These are phyloP conservation scores for Apiotrichum akiyoshidainum DNA, from an alignment of 1,284 basidiomycete genomes.

Conservation along the genomic window DNA sequence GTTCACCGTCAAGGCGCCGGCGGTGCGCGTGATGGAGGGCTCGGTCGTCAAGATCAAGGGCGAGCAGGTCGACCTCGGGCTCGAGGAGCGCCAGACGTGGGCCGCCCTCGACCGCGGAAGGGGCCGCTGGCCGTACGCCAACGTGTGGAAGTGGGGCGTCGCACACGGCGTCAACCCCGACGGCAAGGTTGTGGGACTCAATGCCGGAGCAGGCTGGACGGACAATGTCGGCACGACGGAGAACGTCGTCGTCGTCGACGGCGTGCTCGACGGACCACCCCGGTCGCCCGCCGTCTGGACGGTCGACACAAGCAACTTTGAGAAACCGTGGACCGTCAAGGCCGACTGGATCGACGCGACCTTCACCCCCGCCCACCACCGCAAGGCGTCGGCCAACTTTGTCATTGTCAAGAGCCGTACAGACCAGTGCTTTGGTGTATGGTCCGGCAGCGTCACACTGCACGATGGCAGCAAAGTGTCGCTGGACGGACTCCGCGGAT, in stretches of 20 bases:
- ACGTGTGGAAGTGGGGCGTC: conserved; percentile 9
- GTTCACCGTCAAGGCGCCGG: conserved; percentile 9
- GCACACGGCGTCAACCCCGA: conserved; percentile 1
- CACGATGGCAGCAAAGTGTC: conserved; percentile 1
- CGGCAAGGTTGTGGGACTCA: conserved; percentile 4
- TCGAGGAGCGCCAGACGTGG: background rate
- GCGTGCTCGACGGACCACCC: background rate
- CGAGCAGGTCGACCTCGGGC: background rate
- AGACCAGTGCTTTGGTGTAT: conserved; percentile 6
- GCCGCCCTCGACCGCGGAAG: conserved; percentile 11
- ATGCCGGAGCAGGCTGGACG: conserved; percentile 2
- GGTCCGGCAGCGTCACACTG: background rate
- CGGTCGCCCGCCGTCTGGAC: background rate
- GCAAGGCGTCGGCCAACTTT: background rate
- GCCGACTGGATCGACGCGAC: conserved; percentile 7
- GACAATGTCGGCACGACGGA: conserved; percentile 4
- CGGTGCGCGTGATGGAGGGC: background rate
- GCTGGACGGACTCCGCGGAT: conserved; percentile 4
- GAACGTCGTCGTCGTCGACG: conserved; percentile 15
- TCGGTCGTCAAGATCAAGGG: conserved; percentile 1
- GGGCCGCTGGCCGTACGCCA: conserved; percentile 6
- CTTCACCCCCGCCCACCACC: conserved; percentile 7
- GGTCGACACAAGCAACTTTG: background rate
- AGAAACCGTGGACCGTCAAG: conserved; percentile 5
- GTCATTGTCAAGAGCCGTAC: conserved; percentile 6